Evolutionary conservation across 2,329 filamentous ascomycete species (phyloP).

Genomic region (Thyridium curvatum): DNA sequence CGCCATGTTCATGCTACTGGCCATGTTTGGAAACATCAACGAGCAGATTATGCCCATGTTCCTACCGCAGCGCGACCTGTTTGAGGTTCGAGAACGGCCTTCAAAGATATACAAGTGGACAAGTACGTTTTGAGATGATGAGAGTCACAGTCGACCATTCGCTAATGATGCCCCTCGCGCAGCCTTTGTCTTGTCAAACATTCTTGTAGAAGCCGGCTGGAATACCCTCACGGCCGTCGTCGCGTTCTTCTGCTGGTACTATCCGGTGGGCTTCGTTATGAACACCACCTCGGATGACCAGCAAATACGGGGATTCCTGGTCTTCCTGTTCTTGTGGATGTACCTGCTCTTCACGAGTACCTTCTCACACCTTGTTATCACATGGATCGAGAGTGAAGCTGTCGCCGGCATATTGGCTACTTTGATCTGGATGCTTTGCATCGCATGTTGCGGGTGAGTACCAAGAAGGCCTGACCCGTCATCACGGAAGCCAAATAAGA

Average conservation of each 20-base stretch:
- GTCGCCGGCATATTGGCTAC: no score
- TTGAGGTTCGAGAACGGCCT: constrained; percentile 60
- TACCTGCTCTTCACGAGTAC: constrained; percentile 21
- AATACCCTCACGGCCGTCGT: constrained; percentile 30
- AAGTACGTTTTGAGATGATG: no score
- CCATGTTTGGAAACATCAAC: constrained; percentile 54
- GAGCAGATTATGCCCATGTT: constrained; percentile 63
- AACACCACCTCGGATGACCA: constrained; percentile 50
- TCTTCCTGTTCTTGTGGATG: constrained; percentile 26
- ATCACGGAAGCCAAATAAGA: no score
- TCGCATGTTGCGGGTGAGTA: no score
- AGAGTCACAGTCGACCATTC: no score
- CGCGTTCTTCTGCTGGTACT: constrained; percentile 46
- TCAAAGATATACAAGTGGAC: constrained; percentile 61
- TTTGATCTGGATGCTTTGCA: no score
- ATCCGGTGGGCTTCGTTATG: constrained; percentile 18
- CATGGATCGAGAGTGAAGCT: constrained; percentile 1
- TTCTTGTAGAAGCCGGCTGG: no score
- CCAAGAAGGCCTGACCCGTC: no score
- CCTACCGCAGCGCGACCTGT: constrained; percentile 57
- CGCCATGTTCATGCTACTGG: constrained; percentile 57
- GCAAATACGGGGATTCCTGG: constrained; percentile 49
- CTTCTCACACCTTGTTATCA: constrained; percentile 10
- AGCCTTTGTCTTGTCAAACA: no score
- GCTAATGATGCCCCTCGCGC: no score